A percentile compares a stretch with the other conserved stretches of the same genome.
Evolutionary conservation across 257 asterid genomes (phyloP).

Genomic region (Jasminum sambac): DNA sequence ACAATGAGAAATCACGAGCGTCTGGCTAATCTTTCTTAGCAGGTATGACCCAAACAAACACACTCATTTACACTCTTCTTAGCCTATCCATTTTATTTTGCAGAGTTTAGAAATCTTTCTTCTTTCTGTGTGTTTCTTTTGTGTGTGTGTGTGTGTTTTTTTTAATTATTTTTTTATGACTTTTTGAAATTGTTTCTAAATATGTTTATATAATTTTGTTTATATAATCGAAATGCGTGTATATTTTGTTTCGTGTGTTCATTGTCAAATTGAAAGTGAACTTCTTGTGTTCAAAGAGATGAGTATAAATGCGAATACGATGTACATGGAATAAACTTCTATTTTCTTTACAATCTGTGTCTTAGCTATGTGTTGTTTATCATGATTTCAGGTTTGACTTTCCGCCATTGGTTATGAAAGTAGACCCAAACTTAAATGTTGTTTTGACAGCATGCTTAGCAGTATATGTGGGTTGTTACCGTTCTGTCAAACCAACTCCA

Average conservation of each 20-base stretch:
- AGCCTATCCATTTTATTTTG: background rate
- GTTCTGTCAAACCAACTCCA: constrained; percentile 91
- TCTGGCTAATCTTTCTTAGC: constrained; percentile 43
- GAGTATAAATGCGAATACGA: background rate
- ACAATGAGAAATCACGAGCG: constrained; percentile 43
- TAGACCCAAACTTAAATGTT: constrained; percentile 88
- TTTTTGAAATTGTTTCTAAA: background rate
- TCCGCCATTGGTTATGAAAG: constrained; percentile 92
- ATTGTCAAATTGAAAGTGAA: background rate
- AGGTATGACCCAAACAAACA: constrained; percentile 21
- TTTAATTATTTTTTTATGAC: background rate
- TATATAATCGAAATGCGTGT: background rate
- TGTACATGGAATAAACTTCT: background rate
- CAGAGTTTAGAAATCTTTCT: background rate
- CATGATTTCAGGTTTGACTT: constrained; percentile 64
- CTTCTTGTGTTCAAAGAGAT: background rate
- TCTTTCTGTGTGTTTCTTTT: background rate
- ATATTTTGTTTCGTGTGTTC: background rate
- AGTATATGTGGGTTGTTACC: constrained; percentile 83
- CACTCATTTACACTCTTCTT: background rate
- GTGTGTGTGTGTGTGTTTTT: no score
- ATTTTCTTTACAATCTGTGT: constrained; percentile 8
- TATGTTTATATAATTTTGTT: background rate
- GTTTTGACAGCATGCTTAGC: constrained; percentile 86
- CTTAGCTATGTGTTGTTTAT: constrained; percentile 16